Percentiles rank a stretch among this genome's conserved stretches.
These are phyloP conservation scores for Cucumis cinereus DNA, from an alignment of 306 rosid species.

Conservation along the genomic window DNA sequence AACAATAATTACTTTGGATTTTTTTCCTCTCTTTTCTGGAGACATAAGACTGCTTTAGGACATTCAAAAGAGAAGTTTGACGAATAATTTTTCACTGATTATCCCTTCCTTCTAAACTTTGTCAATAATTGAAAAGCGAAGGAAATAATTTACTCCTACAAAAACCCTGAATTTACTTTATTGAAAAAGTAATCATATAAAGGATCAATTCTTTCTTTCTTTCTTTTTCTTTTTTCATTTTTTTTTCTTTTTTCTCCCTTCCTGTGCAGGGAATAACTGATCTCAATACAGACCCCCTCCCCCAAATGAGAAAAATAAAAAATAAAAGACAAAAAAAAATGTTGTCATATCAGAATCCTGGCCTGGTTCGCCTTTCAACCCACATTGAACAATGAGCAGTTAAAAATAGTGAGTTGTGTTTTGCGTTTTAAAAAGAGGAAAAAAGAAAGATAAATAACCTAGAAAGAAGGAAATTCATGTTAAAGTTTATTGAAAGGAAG, in stretches of 20 bases:
- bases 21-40: neutral
- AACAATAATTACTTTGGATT: neutral
- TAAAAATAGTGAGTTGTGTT: neutral
- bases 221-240: neutral
- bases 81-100: neutral
- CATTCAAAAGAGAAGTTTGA: constrained; percentile 4
- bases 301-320: neutral
- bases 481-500: no score
- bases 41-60: constrained; percentile 1
- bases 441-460: neutral
- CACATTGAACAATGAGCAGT: neutral
- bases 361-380: neutral
- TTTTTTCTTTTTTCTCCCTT: no score
- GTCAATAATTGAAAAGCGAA: neutral
- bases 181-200: neutral
- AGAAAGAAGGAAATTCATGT: neutral
- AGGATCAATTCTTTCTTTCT: neutral
- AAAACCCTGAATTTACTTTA: neutral
- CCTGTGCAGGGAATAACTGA: neutral
- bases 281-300: constrained; percentile 3
- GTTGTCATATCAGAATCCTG: neutral
- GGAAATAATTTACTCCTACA: constrained; percentile 1
- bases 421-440: no score
- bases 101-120: neutral
- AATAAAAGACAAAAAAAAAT: neutral